Conservation (phyloP, 2,329 filamentous ascomycete genomes). For the Beauveria australis region DNA sequence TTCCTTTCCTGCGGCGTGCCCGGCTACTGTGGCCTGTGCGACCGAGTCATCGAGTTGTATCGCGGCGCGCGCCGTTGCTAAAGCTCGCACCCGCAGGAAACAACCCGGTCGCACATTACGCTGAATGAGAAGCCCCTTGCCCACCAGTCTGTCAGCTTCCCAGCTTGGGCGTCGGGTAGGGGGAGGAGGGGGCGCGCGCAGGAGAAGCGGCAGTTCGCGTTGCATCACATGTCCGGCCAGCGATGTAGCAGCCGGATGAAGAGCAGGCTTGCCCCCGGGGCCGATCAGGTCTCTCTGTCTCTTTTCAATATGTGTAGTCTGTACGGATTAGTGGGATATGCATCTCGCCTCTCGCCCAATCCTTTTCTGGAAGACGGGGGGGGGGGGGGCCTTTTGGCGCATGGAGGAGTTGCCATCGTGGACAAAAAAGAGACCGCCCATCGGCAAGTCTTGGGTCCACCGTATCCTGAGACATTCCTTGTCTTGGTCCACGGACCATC, state of each 20-base stretch:
- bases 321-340: neutral
- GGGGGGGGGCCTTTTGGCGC: neutral
- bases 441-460: neutral
- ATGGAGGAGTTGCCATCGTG: neutral
- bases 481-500: slow-evolving; percentile 7
- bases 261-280: neutral
- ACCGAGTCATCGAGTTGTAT: slow-evolving; percentile 2
- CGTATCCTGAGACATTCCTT: neutral
- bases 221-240: neutral
- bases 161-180: neutral
- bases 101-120: neutral
- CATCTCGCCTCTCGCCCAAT: neutral
- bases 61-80: neutral
- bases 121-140: neutral
- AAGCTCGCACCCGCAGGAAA: neutral
- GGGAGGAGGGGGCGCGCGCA: neutral
- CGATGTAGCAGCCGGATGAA: neutral
- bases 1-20: neutral
- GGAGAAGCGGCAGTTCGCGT: neutral
- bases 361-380: neutral
- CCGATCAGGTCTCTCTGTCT: neutral
- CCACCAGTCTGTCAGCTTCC: neutral
- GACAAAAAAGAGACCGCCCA: neutral
- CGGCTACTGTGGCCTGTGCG: neutral
- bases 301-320: neutral